phyloP scores from a whole-genome alignment of 441 rosid genomes.

The Daphne laureola region DNA sequence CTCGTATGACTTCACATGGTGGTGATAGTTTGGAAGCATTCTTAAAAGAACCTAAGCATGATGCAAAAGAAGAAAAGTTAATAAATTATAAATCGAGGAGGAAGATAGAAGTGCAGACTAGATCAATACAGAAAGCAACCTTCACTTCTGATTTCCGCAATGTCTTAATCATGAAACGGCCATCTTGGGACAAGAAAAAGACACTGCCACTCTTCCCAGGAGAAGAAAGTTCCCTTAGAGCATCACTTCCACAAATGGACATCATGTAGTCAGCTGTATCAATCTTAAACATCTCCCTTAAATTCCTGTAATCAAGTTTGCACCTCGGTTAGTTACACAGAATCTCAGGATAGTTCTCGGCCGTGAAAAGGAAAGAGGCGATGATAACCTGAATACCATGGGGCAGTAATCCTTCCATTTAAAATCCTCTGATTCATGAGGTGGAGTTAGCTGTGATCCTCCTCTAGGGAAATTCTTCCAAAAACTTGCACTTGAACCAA shows the following conservation, averaged over 20 bases:
- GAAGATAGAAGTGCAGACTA: slow-evolving; percentile 4
- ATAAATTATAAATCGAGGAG: slow-evolving; percentile 1
- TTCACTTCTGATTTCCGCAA: slow-evolving; percentile 94
- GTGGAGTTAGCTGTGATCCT: slow-evolving; percentile 87
- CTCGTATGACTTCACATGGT: slow-evolving; percentile 85
- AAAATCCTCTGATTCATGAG: slow-evolving; percentile 89
- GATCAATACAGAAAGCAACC: slow-evolving; percentile 37
- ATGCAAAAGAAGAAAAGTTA: slow-evolving; percentile 18
- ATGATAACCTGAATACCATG: slow-evolving; percentile 85
- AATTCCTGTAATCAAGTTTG: slow-evolving; percentile 44
- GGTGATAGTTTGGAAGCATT: slow-evolving; percentile 93
- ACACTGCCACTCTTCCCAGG: slow-evolving; percentile 98
- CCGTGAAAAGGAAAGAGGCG: not conserved
- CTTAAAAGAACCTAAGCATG: slow-evolving; percentile 71
- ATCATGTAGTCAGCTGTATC: slow-evolving; percentile 98
- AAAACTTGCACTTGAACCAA: slow-evolving; percentile 90
- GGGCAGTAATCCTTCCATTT: slow-evolving; percentile 99
- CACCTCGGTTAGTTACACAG: not conserved
- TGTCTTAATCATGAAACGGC: slow-evolving; percentile 97
- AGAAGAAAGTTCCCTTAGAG: slow-evolving; percentile 94
- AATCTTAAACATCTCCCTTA: slow-evolving; percentile 97
- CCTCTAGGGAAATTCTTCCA: slow-evolving; percentile 93
- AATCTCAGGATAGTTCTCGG: not conserved
- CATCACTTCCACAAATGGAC: slow-evolving; percentile 96
- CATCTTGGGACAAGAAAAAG: slow-evolving; percentile 94